Evolutionary conservation across 177 flowering plant species (phyloP), one percentile per base, ranked within the genome.

Genomic region (Vitis hybrid): DNA sequence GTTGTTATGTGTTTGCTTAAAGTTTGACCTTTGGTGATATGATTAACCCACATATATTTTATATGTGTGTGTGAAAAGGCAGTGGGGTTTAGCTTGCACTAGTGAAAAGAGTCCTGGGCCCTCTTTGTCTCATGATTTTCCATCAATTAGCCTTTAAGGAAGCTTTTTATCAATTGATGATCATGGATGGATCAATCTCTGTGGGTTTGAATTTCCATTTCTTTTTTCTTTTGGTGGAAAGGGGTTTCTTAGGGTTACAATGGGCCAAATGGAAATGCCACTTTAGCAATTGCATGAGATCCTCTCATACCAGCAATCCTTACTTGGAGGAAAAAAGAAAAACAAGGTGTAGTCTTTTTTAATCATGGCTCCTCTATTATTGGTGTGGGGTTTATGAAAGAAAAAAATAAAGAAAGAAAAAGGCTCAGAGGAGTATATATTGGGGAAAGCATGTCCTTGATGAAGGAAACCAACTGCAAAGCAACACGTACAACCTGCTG

Each of bases 21-120:
- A 84, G 88, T 84, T 84, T 84, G 85, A 77, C 79, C 84, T 81
- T 64, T 67, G 71, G 70, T 82, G 79, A 72, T 77, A 83, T 75
- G 77, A 78, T 72, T 75, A 67, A 65, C 45, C 45, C 39, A 71
- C 70, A 10, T 64, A 33, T 68, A 61, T 58, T 10, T 55, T 39
- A 60, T 55, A 39, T 59, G 69, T 63, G 57, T 39, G 69, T 63
- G 57, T 39, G n/a, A 69, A 69, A 74, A 57, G 72, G 60, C 19
- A 62, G 22, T 72, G 74, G 80, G 79, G 80, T 74, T 76, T 76
- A 77, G 81, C 82, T 77, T 84, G 79, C 79, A 80, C 83, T 61
- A 76, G 82, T 76, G 82, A 79, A 83, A 85, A 84, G 80, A 70
- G 72, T 57, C 26, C 57, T 86, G 90, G 85, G 73, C 76, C 87